Evolutionary conservation across 2,329 filamentous ascomycete species (phyloP).

Genomic region (Seiridium unicorne): DNA sequence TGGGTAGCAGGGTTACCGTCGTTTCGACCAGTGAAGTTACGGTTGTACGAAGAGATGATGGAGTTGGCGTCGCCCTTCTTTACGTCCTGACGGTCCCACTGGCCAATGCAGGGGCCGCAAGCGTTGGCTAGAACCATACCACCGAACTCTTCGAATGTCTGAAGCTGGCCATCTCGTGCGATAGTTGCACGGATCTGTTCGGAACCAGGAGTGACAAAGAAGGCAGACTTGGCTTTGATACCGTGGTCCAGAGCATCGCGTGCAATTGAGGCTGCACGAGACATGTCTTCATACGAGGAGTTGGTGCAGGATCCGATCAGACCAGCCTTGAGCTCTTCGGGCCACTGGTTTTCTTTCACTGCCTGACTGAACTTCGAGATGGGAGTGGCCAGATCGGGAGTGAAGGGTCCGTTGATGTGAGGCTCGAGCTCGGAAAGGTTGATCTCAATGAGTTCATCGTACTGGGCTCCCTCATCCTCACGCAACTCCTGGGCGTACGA

Average conservation of each 20-base stretch:
- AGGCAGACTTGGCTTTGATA: constrained; percentile 87
- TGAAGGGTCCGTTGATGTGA: constrained; percentile 98
- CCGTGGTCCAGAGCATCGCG: constrained; percentile 89
- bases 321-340: constrained; percentile 92
- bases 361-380: constrained; percentile 97
- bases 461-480: constrained; percentile 87
- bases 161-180: constrained; percentile 82
- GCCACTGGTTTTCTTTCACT: constrained; percentile 93
- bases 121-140: constrained; percentile 94
- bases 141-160: constrained; percentile 95
- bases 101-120: constrained; percentile 88
- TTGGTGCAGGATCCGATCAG: constrained; percentile 99
- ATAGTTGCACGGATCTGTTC: constrained; percentile 97
- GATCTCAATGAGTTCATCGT: constrained; percentile 94
- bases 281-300: constrained; percentile 85
- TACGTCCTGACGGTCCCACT: constrained; percentile 93
- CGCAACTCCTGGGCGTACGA: constrained; percentile 81
- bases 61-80: constrained; percentile 96
- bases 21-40: constrained; percentile 98
- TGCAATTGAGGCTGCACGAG: constrained; percentile 85
- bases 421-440: constrained; percentile 94
- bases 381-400: constrained; percentile 93
- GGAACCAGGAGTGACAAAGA: constrained; percentile 93
- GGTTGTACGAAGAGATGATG: constrained; percentile 98
- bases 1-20: constrained; percentile 94